Evolutionary conservation across 352 stramenopile species (phyloP).

Genomic region (Thalassiosira mediterranea): DNA sequence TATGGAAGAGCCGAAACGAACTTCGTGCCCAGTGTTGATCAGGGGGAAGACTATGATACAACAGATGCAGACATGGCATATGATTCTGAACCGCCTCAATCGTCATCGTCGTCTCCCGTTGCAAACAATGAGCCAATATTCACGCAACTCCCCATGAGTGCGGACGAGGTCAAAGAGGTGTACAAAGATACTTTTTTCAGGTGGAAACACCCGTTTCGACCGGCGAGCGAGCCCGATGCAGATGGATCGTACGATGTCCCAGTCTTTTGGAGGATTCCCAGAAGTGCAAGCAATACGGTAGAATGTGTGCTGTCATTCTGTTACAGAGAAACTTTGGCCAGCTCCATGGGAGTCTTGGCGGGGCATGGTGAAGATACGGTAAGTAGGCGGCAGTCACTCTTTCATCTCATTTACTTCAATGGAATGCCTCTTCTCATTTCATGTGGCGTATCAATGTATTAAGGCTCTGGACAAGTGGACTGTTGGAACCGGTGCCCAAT

Average conservation of each 20-base stretch:
- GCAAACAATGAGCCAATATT: slow-evolving; percentile 14
- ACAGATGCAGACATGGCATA: too few relatives aligned
- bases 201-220: slow-evolving; percentile 46
- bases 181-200: slow-evolving; percentile 46
- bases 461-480: slow-evolving; percentile 20
- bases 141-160: slow-evolving; percentile 4
- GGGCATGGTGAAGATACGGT: slow-evolving; percentile 31
- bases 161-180: slow-evolving; percentile 26
- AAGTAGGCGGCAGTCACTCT: too few relatives aligned
- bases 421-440: not conserved
- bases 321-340: slow-evolving; percentile 39
- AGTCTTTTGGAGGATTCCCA: slow-evolving; percentile 49
- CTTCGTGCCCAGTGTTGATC: too few relatives aligned
- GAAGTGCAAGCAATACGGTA: slow-evolving; percentile 30
- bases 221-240: slow-evolving; percentile 7
- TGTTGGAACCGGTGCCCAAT: slow-evolving; percentile 29
- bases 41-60: too few relatives aligned
- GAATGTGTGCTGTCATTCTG: slow-evolving; percentile 42
- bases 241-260: slow-evolving; percentile 32
- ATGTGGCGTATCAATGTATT: too few relatives aligned
- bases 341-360: slow-evolving; percentile 17
- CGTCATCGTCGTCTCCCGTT: too few relatives aligned
- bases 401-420: slow-evolving; percentile 9
- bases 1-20: too few relatives aligned
- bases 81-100: too few relatives aligned